Percentiles rank a stretch among this genome's conserved stretches.
Conservation (phyloP, 768 basidiomycete species). For the Tricholoma sp. region DNA sequence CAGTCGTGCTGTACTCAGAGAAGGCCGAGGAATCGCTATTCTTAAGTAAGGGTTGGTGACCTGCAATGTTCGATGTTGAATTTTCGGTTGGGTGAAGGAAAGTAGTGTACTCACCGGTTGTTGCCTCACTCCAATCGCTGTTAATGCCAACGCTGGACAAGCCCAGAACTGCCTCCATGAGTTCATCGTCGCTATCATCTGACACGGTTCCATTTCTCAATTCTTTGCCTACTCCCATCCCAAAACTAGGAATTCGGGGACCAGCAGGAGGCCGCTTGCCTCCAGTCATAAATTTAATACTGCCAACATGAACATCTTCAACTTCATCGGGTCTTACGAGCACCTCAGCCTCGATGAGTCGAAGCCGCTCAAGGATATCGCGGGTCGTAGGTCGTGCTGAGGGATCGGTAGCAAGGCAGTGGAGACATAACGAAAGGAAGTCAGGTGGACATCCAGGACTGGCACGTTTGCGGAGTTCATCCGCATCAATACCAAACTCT, state of each 20-base stretch:
- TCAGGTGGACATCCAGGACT: slow-evolving; percentile 73
- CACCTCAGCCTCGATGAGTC: slow-evolving; percentile 81
- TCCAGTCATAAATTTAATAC: slow-evolving; percentile 76
- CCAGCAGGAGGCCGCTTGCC: slow-evolving; percentile 51
- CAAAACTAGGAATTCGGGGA: slow-evolving; percentile 87
- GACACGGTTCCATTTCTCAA: slow-evolving; percentile 41
- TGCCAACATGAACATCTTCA: slow-evolving; percentile 76
- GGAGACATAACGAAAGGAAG: slow-evolving; percentile 72
- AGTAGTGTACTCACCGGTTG: slow-evolving; percentile 27
- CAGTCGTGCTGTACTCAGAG: slow-evolving; percentile 69
- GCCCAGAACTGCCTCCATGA: slow-evolving; percentile 53
- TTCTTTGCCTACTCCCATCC: slow-evolving; percentile 61
- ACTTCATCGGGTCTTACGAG: slow-evolving; percentile 58
- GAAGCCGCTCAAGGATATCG: slow-evolving; percentile 72
- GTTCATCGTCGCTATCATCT: slow-evolving; percentile 67
- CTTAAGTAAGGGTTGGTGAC: slow-evolving; percentile 50
- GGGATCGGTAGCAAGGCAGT: slow-evolving; percentile 69
- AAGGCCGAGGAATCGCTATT: slow-evolving; percentile 24
- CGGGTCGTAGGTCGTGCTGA: slow-evolving; percentile 68
- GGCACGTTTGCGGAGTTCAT: slow-evolving; percentile 65
- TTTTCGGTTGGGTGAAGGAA: slow-evolving; percentile 3
- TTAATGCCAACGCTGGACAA: slow-evolving; percentile 48
- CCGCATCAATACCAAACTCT: slow-evolving; percentile 67
- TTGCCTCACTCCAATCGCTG: slow-evolving; percentile 40
- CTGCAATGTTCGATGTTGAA: slow-evolving; percentile 24